Percentiles rank a stretch among this genome's conserved stretches.
Evolutionary conservation across 768 basidiomycete species (phyloP).

Genomic region (Mycena belliarum): DNA sequence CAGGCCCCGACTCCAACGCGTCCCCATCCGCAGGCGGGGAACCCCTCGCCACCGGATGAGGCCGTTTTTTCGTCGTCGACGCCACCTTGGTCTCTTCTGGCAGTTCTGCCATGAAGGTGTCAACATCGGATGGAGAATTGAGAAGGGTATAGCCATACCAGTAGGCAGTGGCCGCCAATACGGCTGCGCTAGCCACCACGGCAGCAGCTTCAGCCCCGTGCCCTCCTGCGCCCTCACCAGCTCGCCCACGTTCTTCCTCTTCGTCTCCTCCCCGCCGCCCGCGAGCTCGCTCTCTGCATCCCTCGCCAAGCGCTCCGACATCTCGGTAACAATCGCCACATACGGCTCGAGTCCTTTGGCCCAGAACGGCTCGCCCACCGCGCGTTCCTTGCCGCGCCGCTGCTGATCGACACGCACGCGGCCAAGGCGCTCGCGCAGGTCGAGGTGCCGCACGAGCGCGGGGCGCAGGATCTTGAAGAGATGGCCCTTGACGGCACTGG

Average conservation of each 20-base stretch:
- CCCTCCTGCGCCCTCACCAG: constrained; percentile 42
- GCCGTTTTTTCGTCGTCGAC: constrained; percentile 7
- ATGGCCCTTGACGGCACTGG: constrained; percentile 86
- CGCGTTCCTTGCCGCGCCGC: constrained; percentile 15
- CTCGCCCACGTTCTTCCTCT: constrained; percentile 31
- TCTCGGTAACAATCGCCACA: constrained; percentile 55
- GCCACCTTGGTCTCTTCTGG: neutral
- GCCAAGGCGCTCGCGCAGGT: constrained; percentile 75
- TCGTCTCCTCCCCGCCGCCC: constrained; percentile 28
- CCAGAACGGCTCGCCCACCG: constrained; percentile 5
- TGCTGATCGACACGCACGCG: constrained; percentile 35
- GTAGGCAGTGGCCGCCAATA: constrained; percentile 52
- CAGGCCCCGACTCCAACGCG: neutral
- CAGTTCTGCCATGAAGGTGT: neutral
- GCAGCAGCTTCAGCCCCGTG: constrained; percentile 50
- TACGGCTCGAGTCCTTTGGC: constrained; percentile 43
- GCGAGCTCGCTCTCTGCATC: constrained; percentile 45
- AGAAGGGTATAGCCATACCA: neutral
- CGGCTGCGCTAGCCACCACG: constrained; percentile 60
- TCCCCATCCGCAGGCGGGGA: neutral
- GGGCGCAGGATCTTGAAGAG: constrained; percentile 91
- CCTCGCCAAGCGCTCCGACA: constrained; percentile 61
- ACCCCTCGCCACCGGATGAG: neutral
- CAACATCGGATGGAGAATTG: neutral
- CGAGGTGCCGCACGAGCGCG: constrained; percentile 62